Base-by-base conservation (phyloP, 345 rosid species). In the Boechera stricta region DNA sequence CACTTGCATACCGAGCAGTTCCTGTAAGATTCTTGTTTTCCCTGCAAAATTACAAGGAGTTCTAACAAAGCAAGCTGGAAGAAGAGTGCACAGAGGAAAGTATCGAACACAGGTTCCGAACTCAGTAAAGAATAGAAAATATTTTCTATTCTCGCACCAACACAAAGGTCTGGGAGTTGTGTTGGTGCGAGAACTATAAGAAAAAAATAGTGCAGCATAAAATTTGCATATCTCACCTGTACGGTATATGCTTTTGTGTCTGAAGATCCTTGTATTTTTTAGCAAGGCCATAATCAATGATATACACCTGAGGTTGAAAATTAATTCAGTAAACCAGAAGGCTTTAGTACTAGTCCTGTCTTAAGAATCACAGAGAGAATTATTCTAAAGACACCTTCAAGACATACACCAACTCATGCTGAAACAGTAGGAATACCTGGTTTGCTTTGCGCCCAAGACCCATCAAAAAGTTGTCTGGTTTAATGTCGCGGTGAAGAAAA, bases 21-120 rank as follows among this genome's bases (percentile, higher is more conserved):
- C 98, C 99, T n/a, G 96, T 92, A 59, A 92, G 96, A 82, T 92
- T 88, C 87, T 92, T 95, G 82, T 92, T 95, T 84, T 95, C 99
- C 82, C 99, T 95, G 84, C 13, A 74, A 65, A 80, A 56, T 64
- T 51, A 56, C 49, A 63, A 51, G n/a, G n/a, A 67, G 51, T 6
- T 7, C 7, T 51, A 31, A 42, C 11, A 48, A 53, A 67, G 18
- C 67, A 77, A 70, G 55, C 24, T 2, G 13, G 55, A 70, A 55
- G 51, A 47, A 26, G 64, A 13, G 51, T 33, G 26, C 15, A 69
- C 53, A 41, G 44, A 71, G 24, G 16, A 77, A 77, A 77, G 9
- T 10, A 60, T 63, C 1, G 15, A 77, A n/a, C 16, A 67, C 33
- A 73, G 45, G 60, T 60, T 12, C 6, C 7, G 32, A 58, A 31